phyloP scores from a whole-genome alignment of 2,329 filamentous ascomycete genomes.

The Penicillium verrucosum region DNA sequence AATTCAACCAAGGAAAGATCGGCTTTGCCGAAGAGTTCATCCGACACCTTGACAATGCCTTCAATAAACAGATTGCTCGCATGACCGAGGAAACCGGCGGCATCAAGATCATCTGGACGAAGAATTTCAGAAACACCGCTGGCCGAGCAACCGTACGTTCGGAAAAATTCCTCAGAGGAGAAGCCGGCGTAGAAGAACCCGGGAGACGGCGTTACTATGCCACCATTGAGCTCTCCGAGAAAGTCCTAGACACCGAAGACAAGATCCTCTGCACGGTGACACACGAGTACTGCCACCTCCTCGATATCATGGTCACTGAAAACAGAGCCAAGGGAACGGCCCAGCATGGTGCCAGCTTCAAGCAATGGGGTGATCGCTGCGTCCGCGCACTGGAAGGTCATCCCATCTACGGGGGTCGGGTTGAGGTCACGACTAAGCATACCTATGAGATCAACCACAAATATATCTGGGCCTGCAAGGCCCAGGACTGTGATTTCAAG shows the following conservation, averaged over 20 bases:
- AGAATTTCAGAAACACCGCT: slow-evolving; percentile 61
- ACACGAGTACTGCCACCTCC: slow-evolving; percentile 93
- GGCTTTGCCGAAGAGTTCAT: slow-evolving; percentile 54
- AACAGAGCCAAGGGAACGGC: slow-evolving; percentile 40
- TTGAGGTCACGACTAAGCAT: slow-evolving; percentile 86
- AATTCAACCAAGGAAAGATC: slow-evolving; percentile 54
- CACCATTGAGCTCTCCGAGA: slow-evolving; percentile 81
- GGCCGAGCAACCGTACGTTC: slow-evolving; percentile 58
- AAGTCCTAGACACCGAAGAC: slow-evolving; percentile 75
- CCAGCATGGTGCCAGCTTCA: slow-evolving; percentile 82
- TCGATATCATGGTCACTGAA: slow-evolving; percentile 82
- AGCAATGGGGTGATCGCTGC: slow-evolving; percentile 58
- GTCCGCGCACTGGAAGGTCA: slow-evolving; percentile 35
- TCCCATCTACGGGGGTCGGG: slow-evolving; percentile 54
- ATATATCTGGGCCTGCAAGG: slow-evolving; percentile 76
- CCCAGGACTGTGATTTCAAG: slow-evolving; percentile 58
- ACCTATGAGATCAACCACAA: slow-evolving; percentile 87
- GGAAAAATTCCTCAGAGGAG: slow-evolving; percentile 14
- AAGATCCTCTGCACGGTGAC: slow-evolving; percentile 86
- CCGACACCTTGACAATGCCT: slow-evolving; percentile 52
- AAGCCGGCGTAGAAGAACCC: not conserved
- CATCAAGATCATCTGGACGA: slow-evolving; percentile 59
- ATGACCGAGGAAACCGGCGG: slow-evolving; percentile 55
- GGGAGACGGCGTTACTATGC: slow-evolving; percentile 57
- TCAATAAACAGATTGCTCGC: slow-evolving; percentile 49